Evolutionary conservation across 495 filamentous ascomycete species (phyloP).

Genomic region (Bacidia rubella): DNA sequence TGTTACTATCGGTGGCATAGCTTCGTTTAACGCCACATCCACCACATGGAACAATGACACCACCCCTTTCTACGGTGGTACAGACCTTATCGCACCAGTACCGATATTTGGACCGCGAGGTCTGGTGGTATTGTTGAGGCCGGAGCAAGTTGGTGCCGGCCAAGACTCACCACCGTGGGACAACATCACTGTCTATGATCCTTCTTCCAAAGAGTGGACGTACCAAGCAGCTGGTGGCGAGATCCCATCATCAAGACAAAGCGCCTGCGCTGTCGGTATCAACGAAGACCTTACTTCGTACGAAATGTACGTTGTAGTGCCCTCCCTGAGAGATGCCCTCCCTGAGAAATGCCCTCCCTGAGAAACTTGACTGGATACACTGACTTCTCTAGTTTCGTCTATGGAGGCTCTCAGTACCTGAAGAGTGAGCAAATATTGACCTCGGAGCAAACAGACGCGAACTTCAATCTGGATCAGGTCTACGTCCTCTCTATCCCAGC

Average conservation of each 20-base stretch:
- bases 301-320: background rate
- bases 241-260: background rate
- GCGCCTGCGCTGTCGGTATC: background rate
- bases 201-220: background rate
- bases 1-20: background rate
- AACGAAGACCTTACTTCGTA: background rate
- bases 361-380: background rate
- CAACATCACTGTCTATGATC: constrained; percentile 6
- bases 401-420: background rate
- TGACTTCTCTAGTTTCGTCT: background rate
- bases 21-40: constrained; percentile 1
- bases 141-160: background rate
- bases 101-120: background rate
- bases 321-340: background rate
- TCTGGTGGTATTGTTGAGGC: background rate
- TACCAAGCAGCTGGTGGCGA: background rate
- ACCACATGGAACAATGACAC: background rate
- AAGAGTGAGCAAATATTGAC: background rate
- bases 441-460: background rate
- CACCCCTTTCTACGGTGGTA: background rate
- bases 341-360: background rate
- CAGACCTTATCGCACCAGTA: background rate
- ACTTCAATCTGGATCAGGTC: constrained; percentile 17
- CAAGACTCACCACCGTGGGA: background rate
- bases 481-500: constrained; percentile 32